Conservation (phyloP, 306 rosid species). For the Herpetospermum pedunculosum region DNA sequence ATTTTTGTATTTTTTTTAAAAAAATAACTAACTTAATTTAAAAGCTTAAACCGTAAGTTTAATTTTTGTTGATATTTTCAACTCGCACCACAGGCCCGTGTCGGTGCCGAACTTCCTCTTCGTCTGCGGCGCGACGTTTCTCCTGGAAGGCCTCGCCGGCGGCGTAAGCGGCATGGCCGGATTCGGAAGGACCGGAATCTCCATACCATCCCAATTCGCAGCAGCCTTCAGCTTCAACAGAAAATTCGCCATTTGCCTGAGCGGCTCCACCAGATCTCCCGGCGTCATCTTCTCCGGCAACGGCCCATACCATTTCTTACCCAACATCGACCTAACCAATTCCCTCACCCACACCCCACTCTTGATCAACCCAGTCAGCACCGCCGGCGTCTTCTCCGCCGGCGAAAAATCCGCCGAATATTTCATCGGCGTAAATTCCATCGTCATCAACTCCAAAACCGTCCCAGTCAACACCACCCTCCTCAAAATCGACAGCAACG, state of each 20-base stretch:
- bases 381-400: neutral
- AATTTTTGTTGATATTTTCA: too few species aligned
- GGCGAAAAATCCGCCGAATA: slow-evolving; percentile 41
- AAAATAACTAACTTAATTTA: too few species aligned
- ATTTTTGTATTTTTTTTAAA: too few species aligned
- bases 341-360: slow-evolving; percentile 37
- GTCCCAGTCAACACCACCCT: slow-evolving; percentile 26
- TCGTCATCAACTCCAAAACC: slow-evolving; percentile 19
- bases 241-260: slow-evolving; percentile 53
- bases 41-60: too few species aligned
- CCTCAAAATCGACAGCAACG: slow-evolving; percentile 27
- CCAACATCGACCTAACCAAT: slow-evolving; percentile 7
- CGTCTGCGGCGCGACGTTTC: slow-evolving; percentile 27
- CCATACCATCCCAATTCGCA: slow-evolving; percentile 36
- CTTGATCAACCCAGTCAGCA: slow-evolving; percentile 31
- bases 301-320: slow-evolving; percentile 12
- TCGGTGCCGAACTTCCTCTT: slow-evolving; percentile 33
- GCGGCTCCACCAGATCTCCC: slow-evolving; percentile 9
- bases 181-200: slow-evolving; percentile 25
- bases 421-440: slow-evolving; percentile 43
- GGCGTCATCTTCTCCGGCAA: slow-evolving; percentile 19
- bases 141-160: slow-evolving; percentile 25
- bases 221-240: slow-evolving; percentile 27
- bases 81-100: too few species aligned
- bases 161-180: slow-evolving; percentile 57